Evolutionary conservation across 495 filamentous ascomycete genomes (phyloP).

Genomic region (Annulohypoxylon stygium): DNA sequence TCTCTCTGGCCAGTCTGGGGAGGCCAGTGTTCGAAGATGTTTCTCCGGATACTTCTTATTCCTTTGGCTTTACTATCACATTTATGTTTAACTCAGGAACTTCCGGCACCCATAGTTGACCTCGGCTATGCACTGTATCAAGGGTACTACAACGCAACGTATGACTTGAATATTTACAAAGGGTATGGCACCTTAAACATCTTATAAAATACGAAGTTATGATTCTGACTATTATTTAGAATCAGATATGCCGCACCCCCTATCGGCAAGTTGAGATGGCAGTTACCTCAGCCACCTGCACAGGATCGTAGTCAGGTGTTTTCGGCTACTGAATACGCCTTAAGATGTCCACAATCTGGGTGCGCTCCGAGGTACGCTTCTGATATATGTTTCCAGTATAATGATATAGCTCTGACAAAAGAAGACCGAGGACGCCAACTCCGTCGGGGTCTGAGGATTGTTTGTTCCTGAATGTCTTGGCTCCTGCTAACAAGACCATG

Average conservation of each 20-base stretch:
- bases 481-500: slow-evolving; percentile 51
- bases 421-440: background rate
- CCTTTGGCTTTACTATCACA: slow-evolving; percentile 2
- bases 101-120: slow-evolving; percentile 46
- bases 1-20: background rate
- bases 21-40: slow-evolving; percentile 4
- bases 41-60: slow-evolving; percentile 18
- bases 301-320: slow-evolving; percentile 45
- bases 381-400: background rate
- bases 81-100: slow-evolving; percentile 13
- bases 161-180: slow-evolving; percentile 45
- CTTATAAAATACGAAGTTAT: background rate
- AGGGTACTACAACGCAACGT: slow-evolving; percentile 47
- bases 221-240: slow-evolving; percentile 32
- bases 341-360: slow-evolving; percentile 44
- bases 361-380: slow-evolving; percentile 24
- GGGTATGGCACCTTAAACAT: slow-evolving; percentile 30
- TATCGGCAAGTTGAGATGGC: slow-evolving; percentile 51
- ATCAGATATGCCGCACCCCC: slow-evolving; percentile 54
- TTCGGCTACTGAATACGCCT: slow-evolving; percentile 39
- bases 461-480: slow-evolving; percentile 59
- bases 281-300: slow-evolving; percentile 46
- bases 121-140: slow-evolving; percentile 51
- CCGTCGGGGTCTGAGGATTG: slow-evolving; percentile 56
- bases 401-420: slow-evolving; percentile 19